Conservation (phyloP, 2,329 filamentous ascomycete genomes). For the Colletotrichum tropicale region DNA sequence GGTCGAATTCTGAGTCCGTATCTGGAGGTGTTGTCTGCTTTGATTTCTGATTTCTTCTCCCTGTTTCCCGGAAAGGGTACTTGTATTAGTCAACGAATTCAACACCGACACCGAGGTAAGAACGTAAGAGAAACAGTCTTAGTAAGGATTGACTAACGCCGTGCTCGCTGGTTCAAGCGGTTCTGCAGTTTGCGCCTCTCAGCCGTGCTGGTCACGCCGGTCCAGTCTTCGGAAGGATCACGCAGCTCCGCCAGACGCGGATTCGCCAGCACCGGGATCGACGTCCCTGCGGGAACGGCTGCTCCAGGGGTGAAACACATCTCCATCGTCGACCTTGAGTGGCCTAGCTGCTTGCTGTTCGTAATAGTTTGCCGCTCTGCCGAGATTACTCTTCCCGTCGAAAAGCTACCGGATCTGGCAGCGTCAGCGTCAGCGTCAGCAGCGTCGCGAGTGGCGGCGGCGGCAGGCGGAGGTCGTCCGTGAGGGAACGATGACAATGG, state of each 20-base stretch:
- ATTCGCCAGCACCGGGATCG: conserved; percentile 1
- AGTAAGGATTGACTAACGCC: background rate
- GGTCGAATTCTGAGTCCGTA: background rate
- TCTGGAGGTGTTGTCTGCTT: background rate
- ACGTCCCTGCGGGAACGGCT: background rate
- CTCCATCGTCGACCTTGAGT: background rate
- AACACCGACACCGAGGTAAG: background rate
- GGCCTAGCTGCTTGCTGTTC: background rate
- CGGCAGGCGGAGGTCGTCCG: background rate
- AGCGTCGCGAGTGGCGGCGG: background rate
- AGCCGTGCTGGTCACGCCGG: conserved; percentile 29
- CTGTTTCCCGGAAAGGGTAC: background rate
- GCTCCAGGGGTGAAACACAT: conserved; percentile 2
- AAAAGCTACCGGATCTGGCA: background rate
- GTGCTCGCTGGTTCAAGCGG: conserved; percentile 15
- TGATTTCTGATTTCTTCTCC: background rate
- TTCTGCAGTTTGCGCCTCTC: conserved; percentile 22
- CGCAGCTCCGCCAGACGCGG: background rate
- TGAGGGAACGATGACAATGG: background rate
- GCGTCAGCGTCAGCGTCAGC: background rate
- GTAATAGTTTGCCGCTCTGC: background rate
- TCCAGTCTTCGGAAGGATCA: conserved; percentile 34
- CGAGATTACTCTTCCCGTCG: background rate
- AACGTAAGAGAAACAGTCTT: background rate
- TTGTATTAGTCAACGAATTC: background rate